A percentile compares a stretch with the other conserved stretches of the same genome.
These are phyloP conservation scores for Geotrichum phurueaensis DNA, from an alignment of 1,139 yeast genomes.

Conservation along the genomic window DNA sequence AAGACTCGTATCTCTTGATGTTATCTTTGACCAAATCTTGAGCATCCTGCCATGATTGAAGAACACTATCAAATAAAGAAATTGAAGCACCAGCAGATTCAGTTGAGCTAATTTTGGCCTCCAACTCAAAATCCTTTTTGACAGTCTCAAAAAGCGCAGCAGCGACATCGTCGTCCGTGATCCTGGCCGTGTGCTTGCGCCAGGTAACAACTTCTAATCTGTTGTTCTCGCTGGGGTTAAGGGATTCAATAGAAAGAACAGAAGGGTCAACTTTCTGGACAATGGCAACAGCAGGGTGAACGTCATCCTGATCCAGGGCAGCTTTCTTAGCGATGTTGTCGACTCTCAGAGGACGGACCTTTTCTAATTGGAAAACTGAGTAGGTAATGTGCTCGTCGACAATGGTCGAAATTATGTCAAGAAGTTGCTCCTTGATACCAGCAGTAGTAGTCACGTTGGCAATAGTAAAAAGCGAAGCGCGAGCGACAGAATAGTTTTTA, in stretches of 20 bases:
- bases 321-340: constrained; percentile 30
- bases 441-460: constrained; percentile 11
- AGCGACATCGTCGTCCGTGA: constrained; percentile 70
- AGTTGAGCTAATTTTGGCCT: constrained; percentile 23
- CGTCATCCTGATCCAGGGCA: constrained; percentile 18
- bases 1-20: constrained; percentile 42
- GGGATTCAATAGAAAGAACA: constrained; percentile 23
- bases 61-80: constrained; percentile 40
- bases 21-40: constrained; percentile 47
- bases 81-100: constrained; percentile 26
- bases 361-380: constrained; percentile 44
- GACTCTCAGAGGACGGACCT: constrained; percentile 30
- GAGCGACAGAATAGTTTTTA: constrained; percentile 52
- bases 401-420: constrained; percentile 52
- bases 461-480: constrained; percentile 46
- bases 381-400: constrained; percentile 66
- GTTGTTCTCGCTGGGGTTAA: constrained; percentile 3
- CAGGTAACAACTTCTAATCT: constrained; percentile 47
- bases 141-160: constrained; percentile 42
- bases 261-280: constrained; percentile 21
- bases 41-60: constrained; percentile 54
- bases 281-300: constrained; percentile 19
- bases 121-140: constrained; percentile 26
- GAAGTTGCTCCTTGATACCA: constrained; percentile 41
- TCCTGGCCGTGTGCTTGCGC: constrained; percentile 66